phyloP scores from a whole-genome alignment of 805 yeast genomes.

The Ogataea degrootiae region DNA sequence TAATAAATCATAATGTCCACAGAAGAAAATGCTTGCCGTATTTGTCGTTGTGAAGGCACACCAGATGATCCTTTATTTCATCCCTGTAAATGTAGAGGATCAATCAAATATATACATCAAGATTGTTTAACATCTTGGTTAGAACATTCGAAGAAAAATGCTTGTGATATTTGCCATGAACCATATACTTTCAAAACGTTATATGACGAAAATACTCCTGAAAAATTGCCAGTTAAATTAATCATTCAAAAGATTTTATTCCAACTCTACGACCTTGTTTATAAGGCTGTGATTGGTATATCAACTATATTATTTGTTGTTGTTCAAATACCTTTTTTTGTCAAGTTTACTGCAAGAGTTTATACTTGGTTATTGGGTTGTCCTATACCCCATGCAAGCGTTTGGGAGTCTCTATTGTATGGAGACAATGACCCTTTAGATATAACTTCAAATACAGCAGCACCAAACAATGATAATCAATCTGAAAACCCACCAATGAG shows the following conservation, averaged over 20 bases:
- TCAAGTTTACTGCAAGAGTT: slow-evolving; percentile 50
- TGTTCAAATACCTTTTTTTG: slow-evolving; percentile 53
- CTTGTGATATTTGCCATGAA: slow-evolving; percentile 86
- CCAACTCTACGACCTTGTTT: slow-evolving; percentile 11
- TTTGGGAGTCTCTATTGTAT: slow-evolving; percentile 33
- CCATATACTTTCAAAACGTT: slow-evolving; percentile 50
- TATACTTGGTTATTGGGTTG: slow-evolving; percentile 56
- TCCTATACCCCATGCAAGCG: slow-evolving; percentile 36
- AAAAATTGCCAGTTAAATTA: slow-evolving; percentile 49
- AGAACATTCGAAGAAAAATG: slow-evolving; percentile 54
- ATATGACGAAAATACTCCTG: slow-evolving; percentile 42
- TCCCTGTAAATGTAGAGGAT: slow-evolving; percentile 93
- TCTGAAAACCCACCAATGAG: no score
- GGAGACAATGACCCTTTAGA: slow-evolving; percentile 28
- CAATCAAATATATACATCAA: slow-evolving; percentile 89
- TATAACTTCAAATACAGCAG: no score
- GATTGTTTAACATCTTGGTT: slow-evolving; percentile 91
- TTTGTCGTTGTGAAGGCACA: slow-evolving; percentile 90
- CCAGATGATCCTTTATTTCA: slow-evolving; percentile 72
- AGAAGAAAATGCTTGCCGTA: slow-evolving; percentile 68
- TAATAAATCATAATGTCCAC: not conserved
- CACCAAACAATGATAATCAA: no score
- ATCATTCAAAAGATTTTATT: slow-evolving; percentile 35
- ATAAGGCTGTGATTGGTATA: slow-evolving; percentile 21
- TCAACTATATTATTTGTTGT: slow-evolving; percentile 39